Percentiles rank a stretch among this genome's conserved stretches.
Evolutionary conservation across 768 basidiomycete genomes (phyloP).

Genomic region (Sarcodon aspratus): DNA sequence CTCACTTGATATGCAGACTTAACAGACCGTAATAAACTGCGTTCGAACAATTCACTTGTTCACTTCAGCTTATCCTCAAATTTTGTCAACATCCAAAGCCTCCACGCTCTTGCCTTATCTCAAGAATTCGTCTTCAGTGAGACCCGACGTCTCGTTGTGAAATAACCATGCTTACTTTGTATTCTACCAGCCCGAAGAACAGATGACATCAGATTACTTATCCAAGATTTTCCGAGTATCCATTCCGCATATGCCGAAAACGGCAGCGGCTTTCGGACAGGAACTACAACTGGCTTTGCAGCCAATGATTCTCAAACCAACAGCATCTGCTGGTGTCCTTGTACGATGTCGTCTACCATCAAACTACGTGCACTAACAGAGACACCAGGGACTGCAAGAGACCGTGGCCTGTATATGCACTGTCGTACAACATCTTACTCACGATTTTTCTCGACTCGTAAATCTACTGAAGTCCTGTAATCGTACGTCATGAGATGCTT

Average conservation of each 20-base stretch:
- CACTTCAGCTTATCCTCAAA: constrained; percentile 68
- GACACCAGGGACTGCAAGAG: constrained; percentile 70
- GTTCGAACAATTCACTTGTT: constrained; percentile 80
- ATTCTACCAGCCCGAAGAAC: constrained; percentile 59
- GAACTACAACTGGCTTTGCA: constrained; percentile 75
- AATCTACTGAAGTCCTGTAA: constrained; percentile 81
- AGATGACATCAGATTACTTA: constrained; percentile 74
- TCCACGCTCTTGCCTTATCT: constrained; percentile 84
- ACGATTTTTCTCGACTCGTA: constrained; percentile 70
- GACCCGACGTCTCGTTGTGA: constrained; percentile 10
- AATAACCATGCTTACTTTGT: constrained; percentile 1
- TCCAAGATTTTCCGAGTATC: constrained; percentile 80
- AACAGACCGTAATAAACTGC: constrained; percentile 72
- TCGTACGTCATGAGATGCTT: constrained; percentile 27
- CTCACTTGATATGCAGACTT: neutral
- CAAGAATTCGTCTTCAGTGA: constrained; percentile 68
- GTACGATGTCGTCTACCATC: constrained; percentile 25
- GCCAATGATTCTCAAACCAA: constrained; percentile 87
- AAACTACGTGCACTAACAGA: neutral
- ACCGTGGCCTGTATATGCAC: constrained; percentile 87
- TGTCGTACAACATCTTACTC: constrained; percentile 75
- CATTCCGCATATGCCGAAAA: constrained; percentile 84
- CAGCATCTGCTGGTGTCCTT: constrained; percentile 50
- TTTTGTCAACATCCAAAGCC: constrained; percentile 78
- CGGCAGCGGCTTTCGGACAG: constrained; percentile 77